Evolutionary conservation across 2,329 filamentous ascomycete species (phyloP).

Genomic region (Trichoderma sp.): DNA sequence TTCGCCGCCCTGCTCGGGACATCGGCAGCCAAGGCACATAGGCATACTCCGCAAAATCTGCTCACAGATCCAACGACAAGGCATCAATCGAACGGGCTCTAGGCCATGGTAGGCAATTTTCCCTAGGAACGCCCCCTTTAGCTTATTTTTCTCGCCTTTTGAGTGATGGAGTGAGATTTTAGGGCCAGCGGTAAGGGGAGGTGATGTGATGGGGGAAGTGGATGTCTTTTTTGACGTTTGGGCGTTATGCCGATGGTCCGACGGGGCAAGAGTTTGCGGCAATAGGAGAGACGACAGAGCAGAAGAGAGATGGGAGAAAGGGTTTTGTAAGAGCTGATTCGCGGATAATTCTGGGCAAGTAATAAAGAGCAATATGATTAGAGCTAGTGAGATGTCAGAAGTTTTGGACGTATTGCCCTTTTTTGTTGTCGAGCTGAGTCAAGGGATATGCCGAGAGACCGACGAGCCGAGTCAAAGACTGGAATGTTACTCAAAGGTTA

Average conservation of each 20-base stretch:
- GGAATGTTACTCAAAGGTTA: not conserved
- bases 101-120: not conserved
- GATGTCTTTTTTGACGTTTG: not conserved
- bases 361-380: not conserved
- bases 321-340: not conserved
- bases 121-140: not conserved
- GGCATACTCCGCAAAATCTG: not conserved
- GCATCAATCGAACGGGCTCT: not conserved
- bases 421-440: not conserved
- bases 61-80: not conserved
- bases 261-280: conserved; percentile 1
- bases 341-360: not conserved
- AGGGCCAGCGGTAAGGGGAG: not conserved
- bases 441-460: not conserved
- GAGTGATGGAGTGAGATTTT: conserved; percentile 9
- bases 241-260: not conserved
- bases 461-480: not conserved
- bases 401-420: not conserved
- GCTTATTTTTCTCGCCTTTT: not conserved
- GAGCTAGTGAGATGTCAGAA: not conserved
- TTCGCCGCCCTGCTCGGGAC: not conserved
- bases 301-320: not conserved
- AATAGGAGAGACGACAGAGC: not conserved
- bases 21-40: not conserved
- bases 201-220: not conserved